phyloP scores from a whole-genome alignment of 768 basidiomycete genomes.

The Hygrophorus pudorinus region DNA sequence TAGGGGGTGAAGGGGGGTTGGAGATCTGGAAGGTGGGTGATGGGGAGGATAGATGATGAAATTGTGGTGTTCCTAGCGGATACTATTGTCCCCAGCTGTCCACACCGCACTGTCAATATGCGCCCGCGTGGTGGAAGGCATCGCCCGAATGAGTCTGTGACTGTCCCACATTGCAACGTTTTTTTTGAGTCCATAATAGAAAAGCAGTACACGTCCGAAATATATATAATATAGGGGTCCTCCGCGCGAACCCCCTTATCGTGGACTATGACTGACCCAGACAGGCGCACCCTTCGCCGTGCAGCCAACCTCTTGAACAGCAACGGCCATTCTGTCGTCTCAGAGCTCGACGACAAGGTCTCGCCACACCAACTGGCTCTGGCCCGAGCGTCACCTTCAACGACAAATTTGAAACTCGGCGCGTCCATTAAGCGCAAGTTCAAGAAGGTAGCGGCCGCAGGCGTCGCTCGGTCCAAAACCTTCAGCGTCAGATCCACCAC shows the following conservation, averaged over 20 bases:
- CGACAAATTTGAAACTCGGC: constrained; percentile 9
- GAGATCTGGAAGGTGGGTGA: constrained; percentile 53
- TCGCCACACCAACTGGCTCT: neutral
- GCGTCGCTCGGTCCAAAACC: constrained; percentile 2
- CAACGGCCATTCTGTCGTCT: constrained; percentile 17
- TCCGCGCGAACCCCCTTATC: too few relatives aligned
- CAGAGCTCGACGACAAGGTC: constrained; percentile 12
- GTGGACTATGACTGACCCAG: constrained; percentile 6
- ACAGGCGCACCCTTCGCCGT: constrained; percentile 22
- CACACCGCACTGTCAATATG: too few relatives aligned
- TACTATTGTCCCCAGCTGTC: neutral
- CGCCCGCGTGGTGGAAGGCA: too few relatives aligned
- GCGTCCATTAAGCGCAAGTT: constrained; percentile 28
- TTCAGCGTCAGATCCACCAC: neutral
- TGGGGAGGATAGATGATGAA: constrained; percentile 2
- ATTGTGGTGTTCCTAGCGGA: neutral
- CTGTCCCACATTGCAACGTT: too few relatives aligned
- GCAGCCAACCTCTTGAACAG: constrained; percentile 26
- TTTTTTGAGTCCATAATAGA: too few relatives aligned
- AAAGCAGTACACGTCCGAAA: too few relatives aligned
- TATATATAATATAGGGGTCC: too few relatives aligned
- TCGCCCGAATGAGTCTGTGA: too few relatives aligned
- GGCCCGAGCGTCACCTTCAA: constrained; percentile 1
- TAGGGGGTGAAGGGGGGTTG: constrained; percentile 57
- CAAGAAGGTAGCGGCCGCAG: constrained; percentile 9